phyloP scores from a whole-genome alignment of 169 alveolate genomes.

The Nephromyces sp. region DNA sequence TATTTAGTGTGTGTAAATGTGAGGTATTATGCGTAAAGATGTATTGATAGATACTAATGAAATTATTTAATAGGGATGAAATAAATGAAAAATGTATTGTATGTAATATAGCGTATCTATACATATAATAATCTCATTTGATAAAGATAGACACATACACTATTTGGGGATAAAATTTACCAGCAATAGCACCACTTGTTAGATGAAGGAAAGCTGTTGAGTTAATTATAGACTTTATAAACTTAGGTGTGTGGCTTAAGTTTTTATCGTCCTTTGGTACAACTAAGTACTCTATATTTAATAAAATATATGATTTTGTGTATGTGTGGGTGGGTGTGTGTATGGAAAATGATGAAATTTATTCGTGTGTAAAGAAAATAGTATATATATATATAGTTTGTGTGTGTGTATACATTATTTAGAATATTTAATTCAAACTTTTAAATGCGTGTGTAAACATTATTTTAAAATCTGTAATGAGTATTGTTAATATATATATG shows the following conservation, averaged over 20 bases:
- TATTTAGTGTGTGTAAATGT: too few species aligned
- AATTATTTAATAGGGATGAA: not conserved
- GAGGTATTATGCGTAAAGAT: too few species aligned
- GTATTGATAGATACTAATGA: not conserved
- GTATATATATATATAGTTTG: not conserved
- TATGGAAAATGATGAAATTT: not conserved
- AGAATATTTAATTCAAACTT: not conserved
- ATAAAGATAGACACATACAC: not conserved
- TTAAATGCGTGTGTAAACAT: not conserved
- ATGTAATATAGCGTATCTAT: not conserved
- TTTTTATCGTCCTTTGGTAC: not conserved
- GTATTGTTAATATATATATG: not conserved
- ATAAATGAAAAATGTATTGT: not conserved
- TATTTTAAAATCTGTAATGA: not conserved
- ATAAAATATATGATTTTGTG: not conserved
- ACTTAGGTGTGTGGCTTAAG: too few species aligned
- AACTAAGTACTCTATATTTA: not conserved
- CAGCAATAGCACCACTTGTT: conserved; percentile 39
- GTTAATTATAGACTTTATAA: not conserved
- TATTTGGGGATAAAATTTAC: not conserved
- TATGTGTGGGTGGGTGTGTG: not conserved
- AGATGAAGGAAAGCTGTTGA: conserved; percentile 22
- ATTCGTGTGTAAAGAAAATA: not conserved
- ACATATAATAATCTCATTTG: not conserved
- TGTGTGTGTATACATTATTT: not conserved